phyloP scores from a whole-genome alignment of 129 eudicot species.

The Centrapalus pauciflorus region DNA sequence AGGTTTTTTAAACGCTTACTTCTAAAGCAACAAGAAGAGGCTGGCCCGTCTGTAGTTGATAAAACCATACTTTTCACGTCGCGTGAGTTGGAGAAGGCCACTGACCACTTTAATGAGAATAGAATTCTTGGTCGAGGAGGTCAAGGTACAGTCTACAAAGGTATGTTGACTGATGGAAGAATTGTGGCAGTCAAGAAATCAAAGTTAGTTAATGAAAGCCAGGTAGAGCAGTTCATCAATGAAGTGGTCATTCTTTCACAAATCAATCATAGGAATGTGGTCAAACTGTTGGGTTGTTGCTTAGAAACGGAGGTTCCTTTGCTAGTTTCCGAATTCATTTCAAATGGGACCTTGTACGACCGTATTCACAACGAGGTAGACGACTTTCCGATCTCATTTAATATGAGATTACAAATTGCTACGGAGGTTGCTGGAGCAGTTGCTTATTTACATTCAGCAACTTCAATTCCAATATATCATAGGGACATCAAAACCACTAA shows the following conservation, averaged over 20 bases:
- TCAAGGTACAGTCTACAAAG: conserved; percentile 34
- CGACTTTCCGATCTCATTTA: conserved; percentile 12
- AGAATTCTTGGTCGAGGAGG: conserved; percentile 31
- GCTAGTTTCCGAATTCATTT: conserved; percentile 31
- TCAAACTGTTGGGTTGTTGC: conserved; percentile 33
- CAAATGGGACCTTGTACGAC: conserved; percentile 33
- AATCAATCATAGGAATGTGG: conserved; percentile 26
- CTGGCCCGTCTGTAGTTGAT: background rate
- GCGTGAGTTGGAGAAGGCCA: conserved; percentile 23
- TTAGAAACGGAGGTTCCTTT: conserved; percentile 30
- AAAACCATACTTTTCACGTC: conserved; percentile 27
- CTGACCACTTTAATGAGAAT: conserved; percentile 21
- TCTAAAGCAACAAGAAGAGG: conserved; percentile 18
- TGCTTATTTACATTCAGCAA: conserved; percentile 24
- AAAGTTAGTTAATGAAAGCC: conserved; percentile 12
- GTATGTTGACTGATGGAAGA: conserved; percentile 25
- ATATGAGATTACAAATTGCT: conserved; percentile 23
- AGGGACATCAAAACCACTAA: conserved; percentile 30
- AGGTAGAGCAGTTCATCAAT: conserved; percentile 19
- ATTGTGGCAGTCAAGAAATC: conserved; percentile 29
- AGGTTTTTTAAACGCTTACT: conserved; percentile 18
- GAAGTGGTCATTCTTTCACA: conserved; percentile 26
- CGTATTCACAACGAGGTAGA: background rate
- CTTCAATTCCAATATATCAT: conserved; percentile 28
- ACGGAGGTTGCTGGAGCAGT: conserved; percentile 21